phyloP scores from a whole-genome alignment of 2,329 filamentous ascomycete genomes.

The Elsinoe necatrix region DNA sequence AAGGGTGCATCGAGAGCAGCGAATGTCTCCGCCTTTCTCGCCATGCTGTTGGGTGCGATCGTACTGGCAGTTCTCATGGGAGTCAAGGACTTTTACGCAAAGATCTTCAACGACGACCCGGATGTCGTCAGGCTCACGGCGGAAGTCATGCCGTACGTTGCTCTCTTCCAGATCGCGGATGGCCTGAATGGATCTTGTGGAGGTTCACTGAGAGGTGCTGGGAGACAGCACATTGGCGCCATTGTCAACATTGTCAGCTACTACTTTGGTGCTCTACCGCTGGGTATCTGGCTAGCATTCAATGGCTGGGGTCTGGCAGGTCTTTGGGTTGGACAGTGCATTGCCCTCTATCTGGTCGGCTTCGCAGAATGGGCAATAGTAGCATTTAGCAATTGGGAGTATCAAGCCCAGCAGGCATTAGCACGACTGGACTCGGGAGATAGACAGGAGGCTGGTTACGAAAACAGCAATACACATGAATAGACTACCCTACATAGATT shows the following conservation, averaged over 20 bases:
- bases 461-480: slow-evolving; percentile 21
- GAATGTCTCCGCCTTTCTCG: slow-evolving; percentile 66
- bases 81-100: slow-evolving; percentile 63
- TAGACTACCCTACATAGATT: slow-evolving; percentile 9
- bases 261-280: slow-evolving; percentile 70
- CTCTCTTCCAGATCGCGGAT: slow-evolving; percentile 83
- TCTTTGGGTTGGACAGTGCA: slow-evolving; percentile 55
- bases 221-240: slow-evolving; percentile 75
- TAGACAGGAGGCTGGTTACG: slow-evolving; percentile 31
- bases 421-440: slow-evolving; percentile 54
- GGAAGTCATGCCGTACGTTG: slow-evolving; percentile 74
- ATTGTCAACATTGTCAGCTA: slow-evolving; percentile 75
- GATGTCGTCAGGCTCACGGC: slow-evolving; percentile 64
- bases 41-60: slow-evolving; percentile 56
- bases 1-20: slow-evolving; percentile 61
- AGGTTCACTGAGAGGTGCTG: slow-evolving; percentile 73
- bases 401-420: slow-evolving; percentile 63
- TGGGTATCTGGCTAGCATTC: slow-evolving; percentile 78
- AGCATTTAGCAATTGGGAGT: slow-evolving; percentile 66
- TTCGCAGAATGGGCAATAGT: slow-evolving; percentile 72
- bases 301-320: slow-evolving; percentile 75
- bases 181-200: slow-evolving; percentile 80
- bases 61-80: slow-evolving; percentile 63
- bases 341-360: slow-evolving; percentile 73
- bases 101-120: slow-evolving; percentile 72